Base-by-base conservation (phyloP, 352 stramenopile species). In the Globisporangium nagaii region DNA sequence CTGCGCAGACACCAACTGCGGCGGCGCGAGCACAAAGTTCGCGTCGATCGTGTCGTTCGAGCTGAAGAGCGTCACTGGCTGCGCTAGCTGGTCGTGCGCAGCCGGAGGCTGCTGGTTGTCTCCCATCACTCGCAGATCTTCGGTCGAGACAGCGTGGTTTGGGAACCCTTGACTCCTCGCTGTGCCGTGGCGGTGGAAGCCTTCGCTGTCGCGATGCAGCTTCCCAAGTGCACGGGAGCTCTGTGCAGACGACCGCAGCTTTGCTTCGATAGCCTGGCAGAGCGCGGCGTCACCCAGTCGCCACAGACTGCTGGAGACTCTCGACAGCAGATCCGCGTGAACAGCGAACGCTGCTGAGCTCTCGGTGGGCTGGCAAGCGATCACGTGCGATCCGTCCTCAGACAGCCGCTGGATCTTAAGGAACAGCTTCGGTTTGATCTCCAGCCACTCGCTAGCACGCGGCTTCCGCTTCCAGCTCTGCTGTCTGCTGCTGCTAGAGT, bases 1-100 rank as follows among this genome's bases (percentile, higher is more conserved):
- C 35, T 88, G 79, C 2, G 69, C 61, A 4, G 62, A 60, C 25
- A 88, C 71, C 11, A 85, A 39, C 9, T 58, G 60, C 4, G 68
- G 68, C 0, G 76, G 71, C 6, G 76, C 67, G 25, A 90, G 62
- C 43, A 89, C 79, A 56, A 87, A 89, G 63, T 89, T 89, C 41
- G 76, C 64, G 58, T 89, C 72, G 19, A 82, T 35, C n/a, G 76
- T 82, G 35, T 79, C 64, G n/a, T 73, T 82, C 6, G 71, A 62
- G 45, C 58, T 70, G 43, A 84, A 89, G 30, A 85, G 47, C 30
- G 83, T 65, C 15, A 89, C 62, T 4, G 68, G 28, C 11, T 62
- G 62, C 0, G 43, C 27, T 4, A 50, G 9, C 53, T 59, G n/a
- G 13, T 35, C 32, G 8, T 37, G 19, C 37, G 28, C 0, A 4